A percentile compares a stretch with the other conserved stretches of the same genome.
These are phyloP conservation scores for Zygotorulaspora florentina DNA, from an alignment of 805 yeast species.

Conservation along the genomic window DNA sequence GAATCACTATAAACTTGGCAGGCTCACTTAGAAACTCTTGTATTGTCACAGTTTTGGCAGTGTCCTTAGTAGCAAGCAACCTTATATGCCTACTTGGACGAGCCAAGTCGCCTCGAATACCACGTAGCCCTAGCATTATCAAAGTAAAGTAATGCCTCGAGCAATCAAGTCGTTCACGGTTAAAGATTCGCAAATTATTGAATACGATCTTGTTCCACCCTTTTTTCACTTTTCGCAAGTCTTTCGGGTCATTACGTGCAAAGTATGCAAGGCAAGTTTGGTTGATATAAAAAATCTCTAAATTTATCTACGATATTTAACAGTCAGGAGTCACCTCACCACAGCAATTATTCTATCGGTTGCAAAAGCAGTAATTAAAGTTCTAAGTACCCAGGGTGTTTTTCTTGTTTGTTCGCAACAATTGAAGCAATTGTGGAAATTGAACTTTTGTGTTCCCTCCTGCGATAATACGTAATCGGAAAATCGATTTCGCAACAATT, in stretches of 20 bases:
- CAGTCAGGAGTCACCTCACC: no score
- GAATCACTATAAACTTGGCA: conserved; percentile 65
- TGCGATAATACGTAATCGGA: no score
- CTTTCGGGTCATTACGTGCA: background rate
- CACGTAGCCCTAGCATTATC: background rate
- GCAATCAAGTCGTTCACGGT: background rate
- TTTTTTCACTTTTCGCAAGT: background rate
- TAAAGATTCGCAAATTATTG: background rate
- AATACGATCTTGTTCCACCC: background rate
- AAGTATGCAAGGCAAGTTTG: background rate
- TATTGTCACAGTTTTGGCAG: conserved; percentile 6
- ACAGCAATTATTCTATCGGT: no score
- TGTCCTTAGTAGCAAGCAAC: background rate
- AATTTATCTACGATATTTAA: background rate
- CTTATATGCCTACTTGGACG: background rate
- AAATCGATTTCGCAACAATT: no score
- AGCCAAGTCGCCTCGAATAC: background rate
- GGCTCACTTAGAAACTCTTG: conserved; percentile 35
- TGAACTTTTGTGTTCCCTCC: no score
- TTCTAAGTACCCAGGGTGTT: no score
- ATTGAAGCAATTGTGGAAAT: no score
- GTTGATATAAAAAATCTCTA: background rate
- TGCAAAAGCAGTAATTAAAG: no score
- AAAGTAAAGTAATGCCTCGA: background rate
- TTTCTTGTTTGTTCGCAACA: no score